Percentiles rank a stretch among this genome's conserved stretches.
phyloP scores from a whole-genome alignment of 2,329 filamentous ascomycete genomes.

The Byssothecium circinans region DNA sequence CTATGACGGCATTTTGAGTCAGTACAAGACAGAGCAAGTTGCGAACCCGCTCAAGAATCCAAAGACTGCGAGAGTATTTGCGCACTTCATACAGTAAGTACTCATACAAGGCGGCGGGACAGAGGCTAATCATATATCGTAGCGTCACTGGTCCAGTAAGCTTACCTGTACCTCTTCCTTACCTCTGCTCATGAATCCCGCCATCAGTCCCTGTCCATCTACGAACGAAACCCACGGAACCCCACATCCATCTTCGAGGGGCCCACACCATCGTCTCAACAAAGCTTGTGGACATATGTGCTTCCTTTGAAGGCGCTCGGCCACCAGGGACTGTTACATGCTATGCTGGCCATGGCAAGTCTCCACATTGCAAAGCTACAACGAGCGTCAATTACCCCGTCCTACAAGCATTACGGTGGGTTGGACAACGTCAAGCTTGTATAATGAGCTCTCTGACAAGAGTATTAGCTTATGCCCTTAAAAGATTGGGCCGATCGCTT shows the following conservation, averaged over 20 bases:
- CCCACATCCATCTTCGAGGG: constrained; percentile 66
- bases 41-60: constrained; percentile 73
- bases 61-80: constrained; percentile 80
- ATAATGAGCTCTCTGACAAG: background rate
- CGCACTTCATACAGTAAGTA: constrained; percentile 74
- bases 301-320: constrained; percentile 78
- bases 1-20: constrained; percentile 50
- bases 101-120: background rate
- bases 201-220: constrained; percentile 56
- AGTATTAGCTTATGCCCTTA: constrained; percentile 68
- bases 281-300: constrained; percentile 66
- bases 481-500: constrained; percentile 75
- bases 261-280: constrained; percentile 29
- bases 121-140: background rate
- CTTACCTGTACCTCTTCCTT: background rate
- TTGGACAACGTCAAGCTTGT: background rate
- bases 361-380: constrained; percentile 86
- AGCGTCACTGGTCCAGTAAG: constrained; percentile 68
- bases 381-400: constrained; percentile 71
- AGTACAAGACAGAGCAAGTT: constrained; percentile 50
- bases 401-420: constrained; percentile 76
- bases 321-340: constrained; percentile 84
- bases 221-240: constrained; percentile 79
- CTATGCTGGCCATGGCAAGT: constrained; percentile 84
- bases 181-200: background rate